Evolutionary conservation across 352 stramenopile species (phyloP), one percentile per base, ranked within the genome.

Genomic region (Phytophthora multivora): DNA sequence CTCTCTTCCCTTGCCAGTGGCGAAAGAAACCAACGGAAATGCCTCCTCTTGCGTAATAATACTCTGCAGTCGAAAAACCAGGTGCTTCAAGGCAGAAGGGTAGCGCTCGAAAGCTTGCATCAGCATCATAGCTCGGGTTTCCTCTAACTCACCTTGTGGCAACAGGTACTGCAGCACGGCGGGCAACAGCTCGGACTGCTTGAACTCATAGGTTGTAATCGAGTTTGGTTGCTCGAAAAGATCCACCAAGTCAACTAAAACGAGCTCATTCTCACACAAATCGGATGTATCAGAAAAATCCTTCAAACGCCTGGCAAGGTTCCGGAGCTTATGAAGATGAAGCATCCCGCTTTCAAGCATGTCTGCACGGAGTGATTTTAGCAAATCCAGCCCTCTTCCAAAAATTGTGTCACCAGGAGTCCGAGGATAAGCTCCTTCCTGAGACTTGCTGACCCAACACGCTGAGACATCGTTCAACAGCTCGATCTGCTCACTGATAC

Each of bases 201-300:
- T 93, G 59, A 95, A 91, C 46, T 95, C 86, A 28, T 91, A 90
- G 0, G 82, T 88, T 18, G 86, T 95, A 41, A 95, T 89, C 10
- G 79, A 83, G 50, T 89, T 87, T 30, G 79, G 64, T 41, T 91
- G 72, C 18, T 91, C 80, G 48, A 93, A 90, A 21, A 93, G 61
- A 43, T 93, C 85, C 31, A 91, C 77, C 18, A 93, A 66, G 61
- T 91, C 85, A 11, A 88, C 58, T 15, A 93, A 63, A 21, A 85
- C 71, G 9, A 89, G 56, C n/a, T 89, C 68, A 38, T 73, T 74
- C 16, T 89, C 76, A 15, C 71, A 45, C 11, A 30, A 30, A 2
- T 51, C 33, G 3, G 69, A 73, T 4, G 21, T 39, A 16, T 77
- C 55, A 7, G 62, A 64, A 43, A 91, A 52, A 2, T 83, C 66